Base-by-base conservation (phyloP, 169 alveolate species). In the Neospora caninum region DNA sequence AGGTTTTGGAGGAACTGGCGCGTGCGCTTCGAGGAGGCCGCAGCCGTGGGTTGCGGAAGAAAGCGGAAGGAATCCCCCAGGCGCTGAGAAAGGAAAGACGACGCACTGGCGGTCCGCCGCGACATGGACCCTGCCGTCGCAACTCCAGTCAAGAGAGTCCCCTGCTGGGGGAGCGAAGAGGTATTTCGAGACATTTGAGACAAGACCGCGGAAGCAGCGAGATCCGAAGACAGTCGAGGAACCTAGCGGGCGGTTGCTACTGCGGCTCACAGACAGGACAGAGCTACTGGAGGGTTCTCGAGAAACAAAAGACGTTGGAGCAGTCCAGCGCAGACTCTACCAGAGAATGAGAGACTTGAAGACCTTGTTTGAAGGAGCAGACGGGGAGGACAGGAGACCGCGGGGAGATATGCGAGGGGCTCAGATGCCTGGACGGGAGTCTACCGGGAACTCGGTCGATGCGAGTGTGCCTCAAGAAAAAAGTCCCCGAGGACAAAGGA, bases 1-100 rank as follows among this genome's bases (percentile, higher is more conserved):
- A 78, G 45, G 45, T 2, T 20, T 38, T 78, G 86, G 27, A 78
- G 86, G 31, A 78, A 36, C 45, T 78, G 49, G 31, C 86, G 86
- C 27, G 86, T 78, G 45, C 86, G 86, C 86, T 78, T 78, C 49
- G 86, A n/a, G n/a, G 86, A 2, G n/a, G 42, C 86, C 43, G 86
- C 86, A 2, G 86, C 86, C 22, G 86, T 7, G 13, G 86, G 27
- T 43, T 78, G 86, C 22, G 49, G 39, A 2, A 78, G 86, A 78
- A 78, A n/a, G 13, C 86, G 39, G 43, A n/a, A n/a, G 86, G 86
- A 38, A 2, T 78, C 86, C 29, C 49, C 45, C 29, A 78, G n/a
- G 45, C 49, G 86, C 27, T 78, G 86, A 18, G 86, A 78, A 4
- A 78, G 73, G 73, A 64, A 64, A 64, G 73, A 64, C 73, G 73